Base-by-base conservation (phyloP, 169 alveolate species). In the Cyclospora cayetanensis region DNA sequence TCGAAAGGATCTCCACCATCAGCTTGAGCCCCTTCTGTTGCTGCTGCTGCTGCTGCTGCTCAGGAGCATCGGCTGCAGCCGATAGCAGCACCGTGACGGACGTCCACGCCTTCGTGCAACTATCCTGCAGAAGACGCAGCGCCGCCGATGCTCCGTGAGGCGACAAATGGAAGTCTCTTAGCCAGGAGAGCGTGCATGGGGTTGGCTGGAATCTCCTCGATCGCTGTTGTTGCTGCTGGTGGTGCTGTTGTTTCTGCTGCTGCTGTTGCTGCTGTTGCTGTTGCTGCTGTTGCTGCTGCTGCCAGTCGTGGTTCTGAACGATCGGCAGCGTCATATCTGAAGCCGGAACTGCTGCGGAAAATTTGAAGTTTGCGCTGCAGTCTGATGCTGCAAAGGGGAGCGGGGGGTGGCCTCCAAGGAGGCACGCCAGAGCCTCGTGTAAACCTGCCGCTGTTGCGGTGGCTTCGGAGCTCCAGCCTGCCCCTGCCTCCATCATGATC, bases 21-120 rank as follows among this genome's bases (percentile, higher is more conserved):
- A 74, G 41, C 85, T 74, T 41, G 29, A 39, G 85, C 15, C 85
- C 65, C 39, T n/a, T 55, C 85, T 74, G 85, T 39, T 74, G 85
- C 85, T 39, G 85, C 85, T 39, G 85, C 80, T 29, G 80, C 80
- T 29, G 80, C 80, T 68, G 80, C 37, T 68, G 80, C 77, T 65
- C 22, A 27, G 42, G 39, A 15, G 34, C n/a, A 35, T 31, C 83
- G 20, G 79, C 43, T 20, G 29, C 55, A 18, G 53, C 29, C 4
- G 65, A 41, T 65, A 39, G 85, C 65, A 74, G 85, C 85, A 41
- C 42, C 55, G 18, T 25, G 2, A 42, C 65, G 0, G 85, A 55
- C 18, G 31, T 65, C 18, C 53, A 55, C 39, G 85, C 85, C 46
- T 74, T 42, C 25, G 27, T 27, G 65, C 85, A 41, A 2, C 2